Percentiles rank a stretch among this genome's conserved stretches.
Evolutionary conservation across 2,329 filamentous ascomycete genomes (phyloP).

Genomic region (Ophiostoma populinum): DNA sequence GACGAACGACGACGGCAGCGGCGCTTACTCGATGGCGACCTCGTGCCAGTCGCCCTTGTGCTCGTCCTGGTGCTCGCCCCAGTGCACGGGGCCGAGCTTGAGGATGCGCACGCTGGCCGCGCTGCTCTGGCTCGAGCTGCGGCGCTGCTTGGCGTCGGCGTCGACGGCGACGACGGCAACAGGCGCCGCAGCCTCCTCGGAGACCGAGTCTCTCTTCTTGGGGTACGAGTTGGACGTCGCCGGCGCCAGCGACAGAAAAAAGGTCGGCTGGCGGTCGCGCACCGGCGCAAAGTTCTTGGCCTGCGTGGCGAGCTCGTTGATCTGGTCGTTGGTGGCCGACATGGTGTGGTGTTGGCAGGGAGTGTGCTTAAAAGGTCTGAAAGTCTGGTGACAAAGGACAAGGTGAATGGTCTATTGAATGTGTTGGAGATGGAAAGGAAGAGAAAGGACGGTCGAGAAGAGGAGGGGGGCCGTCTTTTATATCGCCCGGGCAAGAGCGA

Average conservation of each 20-base stretch:
- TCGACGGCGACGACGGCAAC: conserved; percentile 11
- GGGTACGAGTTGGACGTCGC: conserved; percentile 39
- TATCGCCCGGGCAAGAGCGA: too few relatives aligned
- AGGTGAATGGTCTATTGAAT: too few relatives aligned
- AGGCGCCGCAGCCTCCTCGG: conserved; percentile 13
- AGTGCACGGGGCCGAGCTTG: conserved; percentile 48
- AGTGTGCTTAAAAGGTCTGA: too few relatives aligned
- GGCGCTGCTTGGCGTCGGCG: conserved; percentile 22
- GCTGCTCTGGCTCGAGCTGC: conserved; percentile 38
- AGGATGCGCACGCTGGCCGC: conserved; percentile 33
- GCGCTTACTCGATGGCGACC: conserved; percentile 21
- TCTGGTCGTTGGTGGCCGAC: conserved; percentile 11
- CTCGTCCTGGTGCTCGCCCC: conserved; percentile 39
- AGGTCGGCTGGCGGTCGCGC: conserved; percentile 12
- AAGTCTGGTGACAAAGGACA: background rate
- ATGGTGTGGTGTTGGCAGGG: background rate
- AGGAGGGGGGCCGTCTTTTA: too few relatives aligned
- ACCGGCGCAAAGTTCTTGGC: conserved; percentile 12
- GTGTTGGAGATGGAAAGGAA: too few relatives aligned
- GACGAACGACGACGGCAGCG: too few relatives aligned
- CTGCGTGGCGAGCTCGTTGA: conserved; percentile 13
- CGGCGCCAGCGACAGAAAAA: conserved; percentile 42
- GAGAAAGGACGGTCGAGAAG: too few relatives aligned
- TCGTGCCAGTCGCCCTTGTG: conserved; percentile 40
- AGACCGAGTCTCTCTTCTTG: conserved; percentile 16